Base-by-base conservation (phyloP, 768 basidiomycete species). In the Agrocybe chaxingu region DNA sequence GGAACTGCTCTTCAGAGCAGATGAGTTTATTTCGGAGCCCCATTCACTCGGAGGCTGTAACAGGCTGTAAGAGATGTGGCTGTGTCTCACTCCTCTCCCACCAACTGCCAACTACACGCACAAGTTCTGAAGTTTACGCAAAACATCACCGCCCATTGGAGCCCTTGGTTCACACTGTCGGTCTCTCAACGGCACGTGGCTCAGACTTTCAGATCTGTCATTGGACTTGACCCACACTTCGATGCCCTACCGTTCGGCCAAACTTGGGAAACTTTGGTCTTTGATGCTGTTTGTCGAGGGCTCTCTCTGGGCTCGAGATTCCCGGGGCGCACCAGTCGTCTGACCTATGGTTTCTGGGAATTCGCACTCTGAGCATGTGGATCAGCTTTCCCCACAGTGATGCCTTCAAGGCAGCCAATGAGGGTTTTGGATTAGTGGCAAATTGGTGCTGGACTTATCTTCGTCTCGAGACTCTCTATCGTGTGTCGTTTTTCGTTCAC, bases 161-260 rank as follows among this genome's bases (percentile, higher is more conserved):
- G 48, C 41, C 29, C 16, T 50, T 45, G 45, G 18, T 55, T 57
- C 58, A 54, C 60, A 54, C 59, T 45, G 56, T 62, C 56, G 57
- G 56, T 46, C 52, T 55, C 47, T 55, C 50, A 56, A 57, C 42
- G 53, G 47, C 55, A 58, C 59, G 53, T 61, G 59, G 59, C 50
- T 56, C 39, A 56, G 49, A 46, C 50, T 57, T 57, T 54, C 45
- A 41, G 46, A 53, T 52, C 53, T 55, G 56, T 45, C 48, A 52
- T 57, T 49, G 31, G 32, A 33, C 40, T 45, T 36, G 39, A 46
- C 16, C 16, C 16, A 16, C 16, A 16, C 55, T 52, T 46, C 51
- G 36, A 50, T 54, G 33, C 34, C 37, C 35, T 50, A 35, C 45
- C 45, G 24, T 33, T 33, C 45, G 31, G 40, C 50, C 49, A 51